These are phyloP conservation scores for Crotalaria pallida DNA, from an alignment of 306 rosid species.

Conservation along the genomic window DNA sequence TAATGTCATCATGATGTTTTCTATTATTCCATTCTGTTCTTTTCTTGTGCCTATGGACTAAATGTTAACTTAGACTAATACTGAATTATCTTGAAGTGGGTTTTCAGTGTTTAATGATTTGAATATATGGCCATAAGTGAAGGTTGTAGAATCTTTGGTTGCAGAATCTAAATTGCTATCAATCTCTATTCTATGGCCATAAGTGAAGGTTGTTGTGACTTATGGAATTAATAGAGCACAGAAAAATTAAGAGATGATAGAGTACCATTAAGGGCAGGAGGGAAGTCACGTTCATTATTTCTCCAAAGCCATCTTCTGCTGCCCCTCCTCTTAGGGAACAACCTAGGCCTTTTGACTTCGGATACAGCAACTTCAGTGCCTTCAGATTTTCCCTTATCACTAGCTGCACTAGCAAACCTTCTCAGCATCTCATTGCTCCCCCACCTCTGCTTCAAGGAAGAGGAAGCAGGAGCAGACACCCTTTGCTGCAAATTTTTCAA, in stretches of 20 bases:
- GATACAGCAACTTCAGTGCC: slow-evolving; percentile 44
- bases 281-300: slow-evolving; percentile 28
- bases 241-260: not conserved
- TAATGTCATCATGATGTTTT: no score
- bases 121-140: no score
- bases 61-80: no score
- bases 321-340: slow-evolving; percentile 39
- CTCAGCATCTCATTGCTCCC: slow-evolving; percentile 21
- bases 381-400: slow-evolving; percentile 42
- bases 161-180: not conserved
- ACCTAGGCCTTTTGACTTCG: slow-evolving; percentile 35
- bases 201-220: not conserved
- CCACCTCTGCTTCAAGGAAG: slow-evolving; percentile 26
- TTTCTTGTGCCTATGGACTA: no score
- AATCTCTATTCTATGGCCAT: not conserved
- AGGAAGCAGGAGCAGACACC: slow-evolving; percentile 21
- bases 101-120: not conserved
- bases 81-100: not conserved
- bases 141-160: not conserved
- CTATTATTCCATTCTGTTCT: no score
- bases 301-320: slow-evolving; percentile 49
- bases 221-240: not conserved
- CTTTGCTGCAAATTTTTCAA: slow-evolving; percentile 48
- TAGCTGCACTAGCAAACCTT: slow-evolving; percentile 25
- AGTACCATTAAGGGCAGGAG: slow-evolving; percentile 55